A percentile compares a stretch with the other conserved stretches of the same genome.
Evolutionary conservation across 2,329 filamentous ascomycete species (phyloP).

Genomic region (Helotiales sp.): DNA sequence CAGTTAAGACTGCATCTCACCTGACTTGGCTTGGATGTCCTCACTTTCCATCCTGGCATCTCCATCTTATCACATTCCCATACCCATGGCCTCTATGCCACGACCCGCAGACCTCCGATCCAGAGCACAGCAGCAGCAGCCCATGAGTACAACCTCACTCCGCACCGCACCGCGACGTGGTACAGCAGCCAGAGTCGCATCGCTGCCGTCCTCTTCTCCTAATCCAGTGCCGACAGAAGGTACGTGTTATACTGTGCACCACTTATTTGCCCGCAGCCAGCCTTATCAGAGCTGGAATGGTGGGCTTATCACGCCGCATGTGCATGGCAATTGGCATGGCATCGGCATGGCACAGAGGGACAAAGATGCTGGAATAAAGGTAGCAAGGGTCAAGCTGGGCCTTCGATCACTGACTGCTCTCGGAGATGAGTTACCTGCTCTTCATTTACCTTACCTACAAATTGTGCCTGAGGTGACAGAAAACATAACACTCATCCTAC

Average conservation of each 20-base stretch:
- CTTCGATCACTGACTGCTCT: constrained; percentile 8
- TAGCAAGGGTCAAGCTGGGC: background rate
- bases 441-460: background rate
- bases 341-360: background rate
- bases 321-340: constrained; percentile 12
- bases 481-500: too few species aligned
- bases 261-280: background rate
- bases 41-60: background rate
- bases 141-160: background rate
- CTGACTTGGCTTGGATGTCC: background rate
- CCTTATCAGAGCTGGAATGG: constrained; percentile 7
- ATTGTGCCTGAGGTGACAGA: background rate
- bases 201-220: background rate
- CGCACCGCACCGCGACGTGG: background rate
- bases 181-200: background rate
- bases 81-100: background rate
- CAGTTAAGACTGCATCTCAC: too few species aligned
- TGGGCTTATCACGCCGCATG: constrained; percentile 4
- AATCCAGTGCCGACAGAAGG: constrained; percentile 1
- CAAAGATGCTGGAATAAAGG: background rate
- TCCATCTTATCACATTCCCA: background rate
- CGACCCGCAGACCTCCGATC: background rate
- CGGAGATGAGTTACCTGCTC: constrained; percentile 29
- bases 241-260: background rate
- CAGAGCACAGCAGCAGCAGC: background rate